A percentile compares a stretch with the other conserved stretches of the same genome.
Evolutionary conservation across 345 rosid species (phyloP).

Genomic region (Nasturtium officinale): DNA sequence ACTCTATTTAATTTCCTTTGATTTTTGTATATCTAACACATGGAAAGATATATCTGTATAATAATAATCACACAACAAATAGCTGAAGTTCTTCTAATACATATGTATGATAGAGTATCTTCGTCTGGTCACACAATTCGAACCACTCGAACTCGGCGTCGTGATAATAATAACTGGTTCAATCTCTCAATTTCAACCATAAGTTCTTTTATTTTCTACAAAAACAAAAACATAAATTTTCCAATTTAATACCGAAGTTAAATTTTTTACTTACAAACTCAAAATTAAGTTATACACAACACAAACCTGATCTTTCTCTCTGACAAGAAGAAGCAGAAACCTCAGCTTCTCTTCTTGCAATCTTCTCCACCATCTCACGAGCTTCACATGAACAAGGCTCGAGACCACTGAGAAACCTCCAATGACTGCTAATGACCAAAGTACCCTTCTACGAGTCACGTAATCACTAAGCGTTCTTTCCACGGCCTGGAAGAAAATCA

Average conservation of each 20-base stretch:
- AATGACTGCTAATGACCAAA: slow-evolving; percentile 32
- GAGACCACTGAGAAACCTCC: slow-evolving; percentile 30
- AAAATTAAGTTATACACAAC: neutral
- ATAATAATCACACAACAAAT: slow-evolving; percentile 7
- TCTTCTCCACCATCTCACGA: slow-evolving; percentile 42
- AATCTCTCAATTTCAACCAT: slow-evolving; percentile 35
- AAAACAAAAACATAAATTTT: neutral
- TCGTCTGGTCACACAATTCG: slow-evolving; percentile 30
- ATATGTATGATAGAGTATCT: neutral
- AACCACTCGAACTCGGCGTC: slow-evolving; percentile 42
- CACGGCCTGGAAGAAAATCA: neutral
- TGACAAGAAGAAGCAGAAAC: slow-evolving; percentile 21
- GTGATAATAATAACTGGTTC: slow-evolving; percentile 34
- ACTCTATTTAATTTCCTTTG: neutral
- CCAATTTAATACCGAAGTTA: neutral
- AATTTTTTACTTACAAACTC: neutral
- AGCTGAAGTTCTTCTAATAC: neutral
- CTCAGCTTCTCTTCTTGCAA: slow-evolving; percentile 39
- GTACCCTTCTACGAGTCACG: slow-evolving; percentile 15
- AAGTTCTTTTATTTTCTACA: slow-evolving; percentile 39
- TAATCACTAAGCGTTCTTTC: slow-evolving; percentile 12
- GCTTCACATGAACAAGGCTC: slow-evolving; percentile 29
- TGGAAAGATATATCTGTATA: too few relatives aligned
- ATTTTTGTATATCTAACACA: neutral
- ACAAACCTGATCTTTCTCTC: slow-evolving; percentile 47